Conservation (phyloP, 2,329 filamentous ascomycete genomes). For the Trichophaea hybrida region DNA sequence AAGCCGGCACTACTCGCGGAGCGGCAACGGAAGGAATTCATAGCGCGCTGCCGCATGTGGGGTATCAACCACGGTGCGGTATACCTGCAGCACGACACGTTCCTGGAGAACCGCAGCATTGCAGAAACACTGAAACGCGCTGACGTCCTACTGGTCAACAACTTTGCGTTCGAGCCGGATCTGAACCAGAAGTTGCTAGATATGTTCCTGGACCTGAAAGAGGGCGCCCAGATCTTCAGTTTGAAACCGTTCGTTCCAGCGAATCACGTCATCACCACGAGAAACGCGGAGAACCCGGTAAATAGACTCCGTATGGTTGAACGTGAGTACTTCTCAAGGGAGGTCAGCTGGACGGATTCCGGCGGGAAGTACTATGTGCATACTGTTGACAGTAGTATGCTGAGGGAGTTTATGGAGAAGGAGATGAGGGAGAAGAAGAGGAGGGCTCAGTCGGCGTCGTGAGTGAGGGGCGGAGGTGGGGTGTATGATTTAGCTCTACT, state of each 20-base stretch:
- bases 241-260: conserved; percentile 81
- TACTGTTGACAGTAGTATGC: conserved; percentile 50
- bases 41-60: conserved; percentile 76
- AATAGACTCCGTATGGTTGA: conserved; percentile 67
- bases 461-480: too few species aligned
- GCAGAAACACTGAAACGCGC: conserved; percentile 62
- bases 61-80: conserved; percentile 66
- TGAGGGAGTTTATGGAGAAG: conserved; percentile 37
- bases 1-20: conserved; percentile 74
- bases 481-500: too few species aligned
- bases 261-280: conserved; percentile 55
- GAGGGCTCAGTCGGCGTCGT: too few species aligned
- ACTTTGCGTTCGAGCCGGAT: conserved; percentile 82
- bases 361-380: conserved; percentile 81
- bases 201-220: conserved; percentile 86
- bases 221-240: conserved; percentile 78
- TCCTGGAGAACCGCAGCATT: conserved; percentile 58
- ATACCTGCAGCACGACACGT: conserved; percentile 70
- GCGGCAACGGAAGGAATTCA: conserved; percentile 68
- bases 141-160: conserved; percentile 95
- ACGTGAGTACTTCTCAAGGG: conserved; percentile 51
- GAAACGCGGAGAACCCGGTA: conserved; percentile 66
- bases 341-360: conserved; percentile 81
- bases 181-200: conserved; percentile 74
- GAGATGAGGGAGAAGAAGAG: too few species aligned